phyloP scores from a whole-genome alignment of 2,329 filamentous ascomycete genomes.

The Pseudogymnoascus sp. region DNA sequence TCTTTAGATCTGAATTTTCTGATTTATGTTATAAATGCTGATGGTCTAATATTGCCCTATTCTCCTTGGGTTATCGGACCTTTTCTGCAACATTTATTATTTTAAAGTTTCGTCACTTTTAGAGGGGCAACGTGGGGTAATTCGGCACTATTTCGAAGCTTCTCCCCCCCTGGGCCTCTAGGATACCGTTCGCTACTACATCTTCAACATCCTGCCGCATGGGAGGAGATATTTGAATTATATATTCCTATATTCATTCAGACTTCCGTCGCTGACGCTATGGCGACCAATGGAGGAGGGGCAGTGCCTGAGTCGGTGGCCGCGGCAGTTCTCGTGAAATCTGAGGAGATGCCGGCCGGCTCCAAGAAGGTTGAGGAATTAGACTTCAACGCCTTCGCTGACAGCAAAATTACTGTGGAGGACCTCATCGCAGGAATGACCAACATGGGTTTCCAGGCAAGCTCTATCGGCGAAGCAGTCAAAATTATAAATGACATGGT shows the following conservation, averaged over 20 bases:
- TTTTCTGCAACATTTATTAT: not conserved
- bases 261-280: not conserved
- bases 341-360: slow-evolving; percentile 71
- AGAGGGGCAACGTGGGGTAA: slow-evolving; percentile 10
- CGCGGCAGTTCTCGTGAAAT: slow-evolving; percentile 78
- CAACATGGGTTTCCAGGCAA: slow-evolving; percentile 80
- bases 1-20: not conserved
- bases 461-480: slow-evolving; percentile 76
- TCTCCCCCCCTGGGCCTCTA: not conserved
- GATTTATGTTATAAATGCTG: not conserved
- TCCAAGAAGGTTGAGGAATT: slow-evolving; percentile 82
- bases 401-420: slow-evolving; percentile 72
- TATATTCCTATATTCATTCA: not conserved
- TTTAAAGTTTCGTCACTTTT: slow-evolving; percentile 2
- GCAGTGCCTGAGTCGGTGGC: slow-evolving; percentile 57
- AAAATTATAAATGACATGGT: slow-evolving; percentile 96
- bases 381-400: slow-evolving; percentile 79
- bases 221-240: not conserved
- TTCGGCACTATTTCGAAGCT: not conserved
- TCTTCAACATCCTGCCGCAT: not conserved
- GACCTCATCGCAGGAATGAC: slow-evolving; percentile 78
- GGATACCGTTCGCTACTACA: not conserved
- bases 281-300: not conserved
- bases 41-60: not conserved
- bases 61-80: not conserved